A percentile compares a stretch with the other conserved stretches of the same genome.
Conservation (phyloP, 2,329 filamentous ascomycete species). For the Paraconiothyrium sp. region DNA sequence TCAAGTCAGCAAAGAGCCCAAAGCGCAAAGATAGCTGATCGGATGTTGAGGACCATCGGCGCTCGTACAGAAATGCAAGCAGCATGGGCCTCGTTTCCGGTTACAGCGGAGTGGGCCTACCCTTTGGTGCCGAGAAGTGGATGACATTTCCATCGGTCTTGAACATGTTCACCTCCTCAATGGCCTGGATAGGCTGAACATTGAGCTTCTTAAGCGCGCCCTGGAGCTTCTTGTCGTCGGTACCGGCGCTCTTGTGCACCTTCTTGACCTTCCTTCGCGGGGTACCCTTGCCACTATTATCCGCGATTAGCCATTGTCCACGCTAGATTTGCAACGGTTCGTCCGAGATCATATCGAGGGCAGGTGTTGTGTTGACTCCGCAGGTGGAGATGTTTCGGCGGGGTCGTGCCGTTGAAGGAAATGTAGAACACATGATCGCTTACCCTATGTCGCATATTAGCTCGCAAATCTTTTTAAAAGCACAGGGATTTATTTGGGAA, state of each 20-base stretch:
- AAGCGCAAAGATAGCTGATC: background rate
- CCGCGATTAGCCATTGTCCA: conserved; percentile 35
- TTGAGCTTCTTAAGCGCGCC: conserved; percentile 98
- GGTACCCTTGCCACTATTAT: conserved; percentile 89
- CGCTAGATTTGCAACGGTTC: conserved; percentile 1
- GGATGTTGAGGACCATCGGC: background rate
- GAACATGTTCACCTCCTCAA: conserved; percentile 99
- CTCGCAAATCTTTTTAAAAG: background rate
- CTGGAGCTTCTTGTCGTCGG: conserved; percentile 99
- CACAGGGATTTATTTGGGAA: conserved; percentile 17
- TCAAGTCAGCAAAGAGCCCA: conserved; percentile 21
- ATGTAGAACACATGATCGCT: conserved; percentile 31
- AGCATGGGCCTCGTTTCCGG: background rate
- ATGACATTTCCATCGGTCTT: conserved; percentile 99
- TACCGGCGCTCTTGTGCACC: conserved; percentile 88
- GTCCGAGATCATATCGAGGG: background rate
- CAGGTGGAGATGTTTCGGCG: background rate
- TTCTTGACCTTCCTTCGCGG: conserved; percentile 99
- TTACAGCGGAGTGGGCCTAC: conserved; percentile 62
- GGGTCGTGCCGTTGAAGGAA: conserved; percentile 6
- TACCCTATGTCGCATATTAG: conserved; percentile 39
- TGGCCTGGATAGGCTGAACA: conserved; percentile 98
- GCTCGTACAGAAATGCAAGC: background rate
- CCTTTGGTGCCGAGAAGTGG: conserved; percentile 97
- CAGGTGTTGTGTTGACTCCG: background rate